These are phyloP conservation scores for Aspergillus olivimuriae DNA, from an alignment of 495 filamentous ascomycete species.

Conservation along the genomic window DNA sequence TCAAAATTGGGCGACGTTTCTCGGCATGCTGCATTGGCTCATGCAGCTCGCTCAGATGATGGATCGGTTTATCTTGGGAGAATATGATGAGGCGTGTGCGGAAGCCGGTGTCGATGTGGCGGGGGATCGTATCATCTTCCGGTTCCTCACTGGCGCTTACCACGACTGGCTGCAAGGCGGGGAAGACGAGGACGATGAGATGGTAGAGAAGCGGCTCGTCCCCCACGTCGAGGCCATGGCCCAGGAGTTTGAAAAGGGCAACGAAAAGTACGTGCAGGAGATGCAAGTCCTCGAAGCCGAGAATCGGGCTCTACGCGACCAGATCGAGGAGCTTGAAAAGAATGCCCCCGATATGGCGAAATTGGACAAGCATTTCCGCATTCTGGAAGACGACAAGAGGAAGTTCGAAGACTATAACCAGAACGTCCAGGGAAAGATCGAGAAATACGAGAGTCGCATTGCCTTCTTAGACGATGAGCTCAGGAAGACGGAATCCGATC, in stretches of 20 bases:
- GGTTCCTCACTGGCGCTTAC: conserved; percentile 84
- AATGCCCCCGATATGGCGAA: conserved; percentile 73
- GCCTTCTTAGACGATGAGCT: conserved; percentile 74
- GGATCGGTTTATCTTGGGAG: conserved; percentile 63
- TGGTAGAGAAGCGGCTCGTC: conserved; percentile 62
- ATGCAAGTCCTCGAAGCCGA: conserved; percentile 78
- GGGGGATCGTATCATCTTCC: conserved; percentile 86
- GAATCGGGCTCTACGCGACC: conserved; percentile 65
- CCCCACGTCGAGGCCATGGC: conserved; percentile 91
- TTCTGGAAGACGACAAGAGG: conserved; percentile 80
- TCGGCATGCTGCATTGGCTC: conserved; percentile 96
- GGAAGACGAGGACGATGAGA: conserved; percentile 79
- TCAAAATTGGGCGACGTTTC: conserved; percentile 90
- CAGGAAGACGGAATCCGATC: conserved; percentile 66
- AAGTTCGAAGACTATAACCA: conserved; percentile 93
- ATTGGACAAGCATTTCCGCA: conserved; percentile 75
- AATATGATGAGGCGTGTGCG: conserved; percentile 83
- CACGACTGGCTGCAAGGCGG: conserved; percentile 77
- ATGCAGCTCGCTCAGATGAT: conserved; percentile 94
- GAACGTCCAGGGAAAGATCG: conserved; percentile 66
- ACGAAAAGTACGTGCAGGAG: conserved; percentile 73
- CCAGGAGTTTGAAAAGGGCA: conserved; percentile 74
- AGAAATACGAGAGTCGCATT: conserved; percentile 74
- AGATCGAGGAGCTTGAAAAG: conserved; percentile 85
- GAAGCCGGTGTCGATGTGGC: conserved; percentile 82